Evolutionary conservation across 257 asterid genomes (phyloP), one percentile per base, ranked within the genome.

Genomic region (Nyctanthes arbortristis): DNA sequence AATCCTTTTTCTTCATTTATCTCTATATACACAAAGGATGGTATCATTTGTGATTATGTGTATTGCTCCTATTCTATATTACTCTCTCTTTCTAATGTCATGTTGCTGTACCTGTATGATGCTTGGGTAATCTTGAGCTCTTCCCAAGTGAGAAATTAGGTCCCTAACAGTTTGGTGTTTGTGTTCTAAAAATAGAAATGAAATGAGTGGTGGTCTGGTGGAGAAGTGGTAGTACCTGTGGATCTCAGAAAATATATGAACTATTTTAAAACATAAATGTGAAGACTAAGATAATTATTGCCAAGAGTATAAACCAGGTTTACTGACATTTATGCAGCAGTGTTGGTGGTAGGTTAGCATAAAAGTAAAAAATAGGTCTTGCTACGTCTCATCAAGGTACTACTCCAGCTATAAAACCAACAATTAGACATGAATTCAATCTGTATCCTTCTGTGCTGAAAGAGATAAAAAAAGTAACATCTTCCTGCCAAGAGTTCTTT

Each of bases 51-150:
- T 49, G 28, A 18, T 49, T 2, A 20, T 22, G 58, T 49, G 29
- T 49, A 49, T 49, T 49, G 7, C 14, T 1, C 22, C 22, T 49
- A 49, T 18, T 49, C 52, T 40, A 4, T 40, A 18, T 40, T n/a
- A n/a, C 6, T 40, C 3, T 8, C 18, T 40, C 52, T 40, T 16
- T 40, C 52, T 40, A 40, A 40, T 39, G 4, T 40, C 52, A 13
- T 4, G 49, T 40, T 40, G 52, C 22, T 40, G 52, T 13, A 40
- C 7, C 20, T 16, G 16, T 40, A 40, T 40, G 52, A 20, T 40
- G 52, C n/a, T n/a, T 14, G 24, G 52, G 24, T 43, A 22, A 43
- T 36, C 68, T 36, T 63, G 57, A 64, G 40, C 43, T 61, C 29
- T 16, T 61, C 31, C 1, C 18, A 35, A n/a, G 8, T 61, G 1